Conservation (phyloP, 1,284 basidiomycete genomes). For the Cutaneotrichosporon sp. region DNA sequence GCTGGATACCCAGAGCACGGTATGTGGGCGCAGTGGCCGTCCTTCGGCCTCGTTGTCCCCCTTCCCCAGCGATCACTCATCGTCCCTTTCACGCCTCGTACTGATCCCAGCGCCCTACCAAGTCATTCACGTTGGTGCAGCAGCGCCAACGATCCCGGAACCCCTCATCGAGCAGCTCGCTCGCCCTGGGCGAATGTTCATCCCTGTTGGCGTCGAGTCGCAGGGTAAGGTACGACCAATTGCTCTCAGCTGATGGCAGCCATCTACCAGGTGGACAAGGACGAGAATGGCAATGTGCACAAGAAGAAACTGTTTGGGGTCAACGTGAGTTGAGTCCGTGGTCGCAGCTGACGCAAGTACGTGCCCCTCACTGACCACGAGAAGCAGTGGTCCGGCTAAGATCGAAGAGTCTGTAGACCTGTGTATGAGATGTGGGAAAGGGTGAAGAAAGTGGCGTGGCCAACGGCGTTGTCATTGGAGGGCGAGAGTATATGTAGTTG, state of each 20-base stretch:
- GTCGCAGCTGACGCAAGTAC: conserved; percentile 35
- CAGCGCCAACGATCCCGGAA: conserved; percentile 70
- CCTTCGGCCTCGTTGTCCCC: too few species aligned
- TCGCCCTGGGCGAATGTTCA: conserved; percentile 83
- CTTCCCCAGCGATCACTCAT: too few species aligned
- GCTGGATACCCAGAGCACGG: conserved; percentile 52
- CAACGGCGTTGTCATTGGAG: too few species aligned
- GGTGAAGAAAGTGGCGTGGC: neutral
- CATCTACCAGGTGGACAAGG: conserved; percentile 77
- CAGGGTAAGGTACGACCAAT: conserved; percentile 33
- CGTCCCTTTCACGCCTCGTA: too few species aligned
- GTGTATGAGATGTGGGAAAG: neutral
- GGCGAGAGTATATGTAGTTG: too few species aligned
- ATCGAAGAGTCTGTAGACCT: neutral
- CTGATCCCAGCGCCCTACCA: conserved; percentile 78
- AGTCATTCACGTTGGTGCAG: conserved; percentile 92
- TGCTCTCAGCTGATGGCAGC: conserved; percentile 48
- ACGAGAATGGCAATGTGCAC: conserved; percentile 63
- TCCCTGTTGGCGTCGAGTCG: conserved; percentile 68
- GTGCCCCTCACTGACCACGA: conserved; percentile 50
- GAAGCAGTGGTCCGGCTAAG: conserved; percentile 33
- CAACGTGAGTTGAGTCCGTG: conserved; percentile 53
- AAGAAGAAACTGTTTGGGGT: conserved; percentile 73
- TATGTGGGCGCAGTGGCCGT: too few species aligned
- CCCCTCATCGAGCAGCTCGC: conserved; percentile 75